Percentiles rank a stretch among this genome's conserved stretches.
Conservation (phyloP, 257 asterid genomes). For the Galeopsis tetrahit region DNA sequence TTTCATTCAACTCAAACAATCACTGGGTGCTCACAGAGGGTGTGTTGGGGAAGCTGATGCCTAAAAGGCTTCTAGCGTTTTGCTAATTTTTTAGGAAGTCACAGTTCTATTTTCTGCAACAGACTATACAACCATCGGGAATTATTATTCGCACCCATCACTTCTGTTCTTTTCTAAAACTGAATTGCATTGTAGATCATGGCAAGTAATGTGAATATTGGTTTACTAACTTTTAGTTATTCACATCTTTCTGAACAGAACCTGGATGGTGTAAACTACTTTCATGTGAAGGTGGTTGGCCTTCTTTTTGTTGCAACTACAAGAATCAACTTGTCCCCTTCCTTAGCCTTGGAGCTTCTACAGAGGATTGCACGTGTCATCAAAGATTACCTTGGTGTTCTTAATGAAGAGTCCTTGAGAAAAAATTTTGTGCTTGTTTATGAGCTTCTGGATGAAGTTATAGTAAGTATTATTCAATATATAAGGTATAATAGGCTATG, state of each 20-base stretch:
- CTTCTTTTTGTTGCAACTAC: conserved; percentile 94
- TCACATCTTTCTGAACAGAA: conserved; percentile 55
- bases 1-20: background rate
- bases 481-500: background rate
- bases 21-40: conserved; percentile 24
- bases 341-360: conserved; percentile 92
- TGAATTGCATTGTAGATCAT: conserved; percentile 16
- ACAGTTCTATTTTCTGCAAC: conserved; percentile 13
- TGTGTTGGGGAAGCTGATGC: conserved; percentile 21
- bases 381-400: conserved; percentile 98
- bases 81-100: conserved; percentile 22
- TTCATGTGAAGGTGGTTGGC: conserved; percentile 96
- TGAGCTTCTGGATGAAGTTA: conserved; percentile 97
- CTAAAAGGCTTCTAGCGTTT: background rate
- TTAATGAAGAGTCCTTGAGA: conserved; percentile 89
- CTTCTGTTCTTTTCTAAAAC: conserved; percentile 12
- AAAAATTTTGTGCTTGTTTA: conserved; percentile 97
- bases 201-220: conserved; percentile 21
- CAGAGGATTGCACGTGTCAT: conserved; percentile 98
- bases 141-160: conserved; percentile 23
- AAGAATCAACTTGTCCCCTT: conserved; percentile 86
- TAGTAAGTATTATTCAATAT: conserved; percentile 61
- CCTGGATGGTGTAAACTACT: conserved; percentile 96
- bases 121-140: background rate
- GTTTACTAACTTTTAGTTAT: conserved; percentile 36